Evolutionary conservation across 177 flowering plant species (phyloP).

Genomic region (Vitis hybrid): DNA sequence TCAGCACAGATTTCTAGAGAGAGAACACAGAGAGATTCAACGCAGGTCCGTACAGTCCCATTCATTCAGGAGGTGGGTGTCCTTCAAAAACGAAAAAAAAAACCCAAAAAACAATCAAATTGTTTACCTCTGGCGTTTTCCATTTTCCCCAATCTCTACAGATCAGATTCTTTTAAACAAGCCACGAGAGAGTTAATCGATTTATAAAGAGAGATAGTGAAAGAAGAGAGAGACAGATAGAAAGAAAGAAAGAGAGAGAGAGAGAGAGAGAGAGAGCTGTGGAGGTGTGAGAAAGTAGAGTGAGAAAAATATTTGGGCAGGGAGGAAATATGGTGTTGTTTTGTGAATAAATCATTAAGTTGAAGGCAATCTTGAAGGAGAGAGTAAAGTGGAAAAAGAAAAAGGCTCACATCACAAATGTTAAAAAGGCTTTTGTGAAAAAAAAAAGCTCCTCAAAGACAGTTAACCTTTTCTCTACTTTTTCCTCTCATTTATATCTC

Average conservation of each 20-base stretch:
- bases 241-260: slow-evolving; percentile 17
- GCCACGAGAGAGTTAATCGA: slow-evolving; percentile 6
- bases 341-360: too few species aligned
- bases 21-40: background rate
- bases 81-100: too few species aligned
- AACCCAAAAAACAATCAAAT: background rate
- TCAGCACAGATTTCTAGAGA: slow-evolving; percentile 12
- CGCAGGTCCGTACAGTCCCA: background rate
- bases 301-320: background rate
- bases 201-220: slow-evolving; percentile 12
- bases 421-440: background rate
- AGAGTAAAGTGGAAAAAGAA: background rate
- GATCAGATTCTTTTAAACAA: slow-evolving; percentile 5
- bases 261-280: slow-evolving; percentile 2
- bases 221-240: slow-evolving; percentile 1
- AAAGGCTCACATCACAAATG: background rate
- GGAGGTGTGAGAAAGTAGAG: background rate
- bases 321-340: background rate
- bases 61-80: slow-evolving; percentile 6
- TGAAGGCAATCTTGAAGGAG: slow-evolving; percentile 3
- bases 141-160: background rate
- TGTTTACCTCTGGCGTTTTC: slow-evolving; percentile 9
- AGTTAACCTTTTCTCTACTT: slow-evolving; percentile 13
- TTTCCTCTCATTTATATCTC: background rate
- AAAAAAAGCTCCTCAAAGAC: background rate